Percentiles rank a stretch among this genome's conserved stretches.
These are phyloP conservation scores for Monilinia laxa DNA, from an alignment of 2,329 filamentous ascomycete genomes.

Conservation along the genomic window DNA sequence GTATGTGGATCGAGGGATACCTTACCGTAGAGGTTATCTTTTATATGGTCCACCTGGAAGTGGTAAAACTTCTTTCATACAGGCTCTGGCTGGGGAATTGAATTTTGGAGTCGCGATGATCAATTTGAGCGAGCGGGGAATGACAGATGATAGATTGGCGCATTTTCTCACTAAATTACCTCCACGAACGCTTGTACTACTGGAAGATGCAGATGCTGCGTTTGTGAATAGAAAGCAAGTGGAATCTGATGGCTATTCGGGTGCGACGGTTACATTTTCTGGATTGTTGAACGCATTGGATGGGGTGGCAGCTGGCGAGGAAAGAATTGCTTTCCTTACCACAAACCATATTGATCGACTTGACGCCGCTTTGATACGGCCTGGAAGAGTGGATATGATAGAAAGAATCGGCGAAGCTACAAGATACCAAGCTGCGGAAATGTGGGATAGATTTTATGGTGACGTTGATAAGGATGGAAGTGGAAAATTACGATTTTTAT, in stretches of 20 bases:
- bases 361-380: constrained; percentile 81
- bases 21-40: constrained; percentile 74
- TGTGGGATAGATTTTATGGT: constrained; percentile 96
- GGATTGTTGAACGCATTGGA: constrained; percentile 84
- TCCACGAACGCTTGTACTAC: constrained; percentile 52
- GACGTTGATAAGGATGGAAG: constrained; percentile 67
- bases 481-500: constrained; percentile 67
- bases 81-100: constrained; percentile 76
- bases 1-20: constrained; percentile 76
- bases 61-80: constrained; percentile 90
- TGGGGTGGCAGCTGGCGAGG: constrained; percentile 90
- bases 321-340: constrained; percentile 90
- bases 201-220: constrained; percentile 56
- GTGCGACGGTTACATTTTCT: constrained; percentile 69
- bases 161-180: constrained; percentile 53
- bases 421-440: constrained; percentile 74
- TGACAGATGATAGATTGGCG: constrained; percentile 59
- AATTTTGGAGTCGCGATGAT: constrained; percentile 55
- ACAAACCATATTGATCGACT: constrained; percentile 92
- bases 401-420: constrained; percentile 86
- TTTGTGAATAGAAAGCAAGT: constrained; percentile 61
- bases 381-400: constrained; percentile 91
- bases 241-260: constrained; percentile 37
- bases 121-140: constrained; percentile 48
- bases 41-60: constrained; percentile 76